Conservation (phyloP, 2,329 filamentous ascomycete genomes). For the Diaporthe citri region DNA sequence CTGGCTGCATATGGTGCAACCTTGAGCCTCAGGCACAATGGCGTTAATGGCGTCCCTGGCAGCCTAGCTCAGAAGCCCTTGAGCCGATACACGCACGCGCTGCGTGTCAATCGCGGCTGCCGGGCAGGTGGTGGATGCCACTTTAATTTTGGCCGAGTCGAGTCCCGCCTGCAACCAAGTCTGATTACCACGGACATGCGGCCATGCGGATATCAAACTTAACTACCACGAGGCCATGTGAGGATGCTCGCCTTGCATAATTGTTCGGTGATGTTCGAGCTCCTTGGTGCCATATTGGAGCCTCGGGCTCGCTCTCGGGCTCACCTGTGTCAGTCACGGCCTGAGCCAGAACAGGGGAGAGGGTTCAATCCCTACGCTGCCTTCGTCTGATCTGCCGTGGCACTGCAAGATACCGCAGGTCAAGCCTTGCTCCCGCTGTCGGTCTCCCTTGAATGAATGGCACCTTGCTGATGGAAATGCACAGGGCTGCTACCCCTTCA, state of each 20-base stretch:
- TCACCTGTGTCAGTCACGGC: neutral
- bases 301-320: slow-evolving; percentile 6
- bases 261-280: neutral
- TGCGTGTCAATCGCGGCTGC: neutral
- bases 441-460: neutral
- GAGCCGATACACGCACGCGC: slow-evolving; percentile 17
- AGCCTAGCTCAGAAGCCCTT: neutral
- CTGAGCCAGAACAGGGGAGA: neutral
- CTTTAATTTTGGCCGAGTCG: neutral
- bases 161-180: neutral
- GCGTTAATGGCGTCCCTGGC: slow-evolving; percentile 16
- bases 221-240: neutral
- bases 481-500: slow-evolving; percentile 4
- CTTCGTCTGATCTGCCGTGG: slow-evolving; percentile 19
- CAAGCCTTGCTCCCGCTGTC: slow-evolving; percentile 25
- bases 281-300: neutral
- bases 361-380: neutral
- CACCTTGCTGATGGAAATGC: neutral
- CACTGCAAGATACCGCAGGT: slow-evolving; percentile 20
- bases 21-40: slow-evolving; percentile 22
- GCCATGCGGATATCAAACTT: neutral
- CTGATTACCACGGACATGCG: neutral
- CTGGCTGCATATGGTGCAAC: neutral
- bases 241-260: neutral
- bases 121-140: neutral